Evolutionary conservation across 495 filamentous ascomycete species (phyloP).

Genomic region (Annulohypoxylon maeteangense): DNA sequence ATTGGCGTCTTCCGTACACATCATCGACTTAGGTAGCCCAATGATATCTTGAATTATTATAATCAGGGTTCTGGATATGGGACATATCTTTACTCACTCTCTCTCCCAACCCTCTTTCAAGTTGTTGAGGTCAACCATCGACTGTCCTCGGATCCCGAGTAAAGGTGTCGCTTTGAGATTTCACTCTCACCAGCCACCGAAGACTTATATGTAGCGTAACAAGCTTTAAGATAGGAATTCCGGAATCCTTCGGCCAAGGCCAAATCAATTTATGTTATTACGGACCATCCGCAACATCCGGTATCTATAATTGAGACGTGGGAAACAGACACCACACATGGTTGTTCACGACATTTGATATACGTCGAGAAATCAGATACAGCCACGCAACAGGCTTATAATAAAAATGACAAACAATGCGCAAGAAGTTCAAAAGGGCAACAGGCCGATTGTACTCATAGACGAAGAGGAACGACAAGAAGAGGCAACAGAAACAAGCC

Average conservation of each 20-base stretch:
- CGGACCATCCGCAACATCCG: conserved; percentile 16
- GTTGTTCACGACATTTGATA: background rate
- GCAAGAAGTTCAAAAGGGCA: conserved; percentile 14
- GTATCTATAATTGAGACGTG: background rate
- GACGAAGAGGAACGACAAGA: conserved; percentile 31
- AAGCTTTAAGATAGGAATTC: background rate
- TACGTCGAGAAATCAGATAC: background rate
- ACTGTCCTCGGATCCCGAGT: conserved; percentile 2
- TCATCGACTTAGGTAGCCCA: conserved; percentile 19
- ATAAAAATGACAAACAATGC: conserved; percentile 37
- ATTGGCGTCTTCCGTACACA: conserved; percentile 21
- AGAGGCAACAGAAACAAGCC: conserved; percentile 55
- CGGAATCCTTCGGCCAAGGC: conserved; percentile 8
- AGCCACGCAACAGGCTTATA: background rate
- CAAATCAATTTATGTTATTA: background rate
- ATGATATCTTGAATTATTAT: conserved; percentile 17
- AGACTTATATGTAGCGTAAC: background rate
- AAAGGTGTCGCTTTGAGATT: background rate
- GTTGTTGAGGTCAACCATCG: conserved; percentile 8
- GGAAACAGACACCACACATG: background rate
- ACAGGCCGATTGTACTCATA: conserved; percentile 33
- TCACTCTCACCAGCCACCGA: background rate
- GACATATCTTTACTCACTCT: conserved; percentile 6
- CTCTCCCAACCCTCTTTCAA: conserved; percentile 11
- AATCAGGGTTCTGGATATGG: conserved; percentile 21